These are phyloP conservation scores for Pseudonitzschia pungens DNA, from an alignment of 108 stramenopile genomes.

Conservation along the genomic window DNA sequence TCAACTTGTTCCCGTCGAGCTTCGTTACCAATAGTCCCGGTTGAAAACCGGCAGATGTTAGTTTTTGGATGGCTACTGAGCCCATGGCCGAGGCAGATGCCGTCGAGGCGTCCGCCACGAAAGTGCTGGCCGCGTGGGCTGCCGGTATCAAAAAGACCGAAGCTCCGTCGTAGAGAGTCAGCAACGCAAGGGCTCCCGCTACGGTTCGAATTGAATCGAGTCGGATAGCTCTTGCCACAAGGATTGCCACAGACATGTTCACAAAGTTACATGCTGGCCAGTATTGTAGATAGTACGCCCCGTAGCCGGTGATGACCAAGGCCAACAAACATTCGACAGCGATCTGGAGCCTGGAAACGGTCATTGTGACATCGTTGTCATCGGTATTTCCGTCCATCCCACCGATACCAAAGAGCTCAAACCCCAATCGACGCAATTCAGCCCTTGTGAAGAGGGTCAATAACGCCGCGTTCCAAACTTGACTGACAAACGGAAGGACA, in stretches of 20 bases:
- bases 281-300: slow-evolving; percentile 19
- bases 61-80: slow-evolving; percentile 37
- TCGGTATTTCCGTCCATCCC: neutral
- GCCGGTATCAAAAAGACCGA: slow-evolving; percentile 38
- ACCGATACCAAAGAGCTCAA: slow-evolving; percentile 20
- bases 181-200: slow-evolving; percentile 26
- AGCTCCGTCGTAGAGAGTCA: slow-evolving; percentile 34
- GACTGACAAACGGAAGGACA: slow-evolving; percentile 18
- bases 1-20: slow-evolving; percentile 24
- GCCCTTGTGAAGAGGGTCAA: slow-evolving; percentile 32
- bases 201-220: slow-evolving; percentile 22
- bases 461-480: slow-evolving; percentile 30
- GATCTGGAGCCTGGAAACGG: slow-evolving; percentile 6
- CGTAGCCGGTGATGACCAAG: slow-evolving; percentile 11
- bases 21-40: slow-evolving; percentile 50
- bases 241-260: slow-evolving; percentile 51
- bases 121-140: slow-evolving; percentile 9
- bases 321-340: slow-evolving; percentile 21
- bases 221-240: slow-evolving; percentile 47
- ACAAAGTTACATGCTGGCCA: slow-evolving; percentile 62
- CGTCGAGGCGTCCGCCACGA: slow-evolving; percentile 1
- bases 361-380: neutral
- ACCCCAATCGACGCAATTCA: slow-evolving; percentile 31
- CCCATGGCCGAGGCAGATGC: slow-evolving; percentile 38
- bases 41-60: slow-evolving; percentile 39